Base-by-base conservation (phyloP, 23 red algal species). In the Porphyridium purpureum region DNA sequence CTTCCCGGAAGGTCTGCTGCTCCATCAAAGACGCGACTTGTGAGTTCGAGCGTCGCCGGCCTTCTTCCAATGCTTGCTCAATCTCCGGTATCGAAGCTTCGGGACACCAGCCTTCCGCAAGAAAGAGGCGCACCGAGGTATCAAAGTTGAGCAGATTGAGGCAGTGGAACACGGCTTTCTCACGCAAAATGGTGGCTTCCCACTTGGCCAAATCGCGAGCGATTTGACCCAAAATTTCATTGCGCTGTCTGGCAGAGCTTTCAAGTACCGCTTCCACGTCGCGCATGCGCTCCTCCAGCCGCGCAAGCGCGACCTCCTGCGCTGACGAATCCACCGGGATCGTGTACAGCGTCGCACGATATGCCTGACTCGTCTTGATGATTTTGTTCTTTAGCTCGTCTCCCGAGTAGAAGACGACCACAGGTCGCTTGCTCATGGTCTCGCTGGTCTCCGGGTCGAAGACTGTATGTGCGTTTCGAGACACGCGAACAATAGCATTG, bases 31-130 rank as follows among this genome's bases (percentile, higher is more conserved):
- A 79, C 4, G 76, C 69, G 25, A 76, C 80, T 38, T 94, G 76
- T 11, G 76, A 76, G 42, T 77, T 75, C 4, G 87, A 63, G 4
- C 66, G 44, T 33, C 66, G 47, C 41, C 76, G 52, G 28, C 77
- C 87, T 44, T 74, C 66, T 9, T 77, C 49, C 48, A 94, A 35
- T 4, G 75, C 75, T 21, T 64, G 67, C 21, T 70, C 70, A 29
- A 83, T 70, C 33, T 78, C 60, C 40, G 54, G 57, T 38, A 80
- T 46, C 1, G 59, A 67, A 27, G 49, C 53, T 11, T 60, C 49
- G 17, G 87, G 87, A 38, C 87, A 94, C 87, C 87, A 94, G n/a
- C 80, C 69, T 29, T 94, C 87, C 5, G 74, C 87, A 7, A 94
- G 69, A 42, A 84, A 94, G 4, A 94, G 66, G 60, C 67, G 64